Base-by-base conservation (phyloP, 176 grass and related monocot genomes). In the Phoenix roebelenii region DNA sequence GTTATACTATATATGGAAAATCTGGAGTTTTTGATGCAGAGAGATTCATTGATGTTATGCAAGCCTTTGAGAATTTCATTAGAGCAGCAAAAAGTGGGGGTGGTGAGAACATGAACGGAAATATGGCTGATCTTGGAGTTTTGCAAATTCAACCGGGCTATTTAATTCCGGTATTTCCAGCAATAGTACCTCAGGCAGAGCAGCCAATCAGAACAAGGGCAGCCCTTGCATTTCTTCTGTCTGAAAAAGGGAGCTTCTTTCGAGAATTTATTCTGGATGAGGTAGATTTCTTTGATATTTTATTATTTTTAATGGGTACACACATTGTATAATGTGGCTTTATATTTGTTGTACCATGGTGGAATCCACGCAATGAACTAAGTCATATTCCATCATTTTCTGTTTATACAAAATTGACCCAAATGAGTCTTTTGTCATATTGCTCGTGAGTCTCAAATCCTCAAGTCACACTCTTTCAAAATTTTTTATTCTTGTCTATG, bases 11-110 rank as follows among this genome's bases (percentile, higher is more conserved):
- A 77, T 96, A 96, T 58, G 92, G 92, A 48, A 96, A 96, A 75
- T 66, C 61, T 23, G 92, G 92, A 22, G 92, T 97, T 30, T 97
- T 91, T 25, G 73, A 91, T 59, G 92, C 92, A 65, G 87, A 97
- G 52, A 90, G 92, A 70, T 97, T 97, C 74, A 97, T 97, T 39
- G 87, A 97, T 82, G 83, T 97, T 7, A 97, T 97, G 92, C 81
- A 97, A 85, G 92, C 92, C 56, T 97, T 97, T 22, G 92, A 97
- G 63, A 97, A 85, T 73, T 97, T 97, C 55, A 88, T 97, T 64
- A 78, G 54, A 53, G 87, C 92, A 23, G 92, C 87, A 59, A 97
- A 91, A 76, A 97, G 87, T 15, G 92, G 92, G 24, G 92, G 92
- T 18, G 92, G 87, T 61, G 87, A 97, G 57, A 64, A 88, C 57